Base-by-base conservation (phyloP, 148 eudicot genomes). In the Vaccinium myrtillus region DNA sequence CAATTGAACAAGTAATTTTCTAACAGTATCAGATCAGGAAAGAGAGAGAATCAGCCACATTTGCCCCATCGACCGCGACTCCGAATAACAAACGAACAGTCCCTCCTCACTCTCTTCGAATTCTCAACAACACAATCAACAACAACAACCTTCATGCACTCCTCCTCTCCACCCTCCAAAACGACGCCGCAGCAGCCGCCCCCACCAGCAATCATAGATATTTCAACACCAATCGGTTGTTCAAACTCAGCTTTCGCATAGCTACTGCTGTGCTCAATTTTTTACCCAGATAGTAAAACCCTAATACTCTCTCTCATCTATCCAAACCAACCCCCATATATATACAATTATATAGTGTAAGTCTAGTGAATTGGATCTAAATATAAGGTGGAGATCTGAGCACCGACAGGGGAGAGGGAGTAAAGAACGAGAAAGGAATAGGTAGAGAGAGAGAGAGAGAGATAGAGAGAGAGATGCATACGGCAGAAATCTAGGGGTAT, bases 31-130 rank as follows among this genome's bases (percentile, higher is more conserved):
- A 5, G 51, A 23, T 81, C 18, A 79, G 82, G 32, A 36, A 36
- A 43, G 27, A 63, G 21, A 11, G 2, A 10, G 71, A 78, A 49
- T 86, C 86, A 88, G 81, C 90, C 91, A 85, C 91, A 90, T 88
- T 90, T 87, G 79, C 91, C 91, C 90, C 91, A 90, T 2, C 88
- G 76, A 18, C 89, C 85, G 75, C 88, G 85, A 53, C 91, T 89
- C 21, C 89, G 75, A 49, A 90, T 86, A 27, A 88, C 79, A 30
- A 88, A 84, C 19, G 87, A 86, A 30, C 85, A 87, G 48, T 89
- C 88, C 88, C 86, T 77, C 87, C 90, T 84, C 10, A 79, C 13
- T 56, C 79, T 16, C 79, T 73, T 83, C 32, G 85, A 83, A 75
- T 83, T 75, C 84, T 83, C 76, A 51, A 83, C 69, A 75, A 39